Conservation (phyloP, 164 flowering plant genomes). For the Tetracentron sinense region DNA sequence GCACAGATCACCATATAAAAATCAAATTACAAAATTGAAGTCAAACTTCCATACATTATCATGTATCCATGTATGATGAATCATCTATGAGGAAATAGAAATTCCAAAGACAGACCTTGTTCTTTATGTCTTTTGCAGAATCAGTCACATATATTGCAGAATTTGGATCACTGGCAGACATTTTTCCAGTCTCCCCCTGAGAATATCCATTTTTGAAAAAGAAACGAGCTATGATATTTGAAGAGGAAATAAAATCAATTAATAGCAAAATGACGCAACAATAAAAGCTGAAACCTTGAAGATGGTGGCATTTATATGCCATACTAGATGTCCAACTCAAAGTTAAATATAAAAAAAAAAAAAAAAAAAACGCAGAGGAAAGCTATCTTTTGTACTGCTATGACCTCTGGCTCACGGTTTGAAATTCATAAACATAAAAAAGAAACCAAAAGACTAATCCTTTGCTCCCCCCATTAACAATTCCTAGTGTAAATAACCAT, state of each 20-base stretch:
- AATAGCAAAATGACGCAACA: not conserved
- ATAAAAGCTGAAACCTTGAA: too few relatives aligned
- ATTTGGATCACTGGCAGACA: constrained; percentile 98
- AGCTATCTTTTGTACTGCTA: too few relatives aligned
- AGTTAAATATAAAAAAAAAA: too few relatives aligned
- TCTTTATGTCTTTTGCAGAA: constrained; percentile 67
- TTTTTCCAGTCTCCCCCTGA: constrained; percentile 97
- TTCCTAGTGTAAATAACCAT: not conserved
- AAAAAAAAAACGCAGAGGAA: too few relatives aligned
- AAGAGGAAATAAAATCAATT: not conserved
- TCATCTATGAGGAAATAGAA: not conserved
- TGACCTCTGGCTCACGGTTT: too few relatives aligned
- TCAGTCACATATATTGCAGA: constrained; percentile 97
- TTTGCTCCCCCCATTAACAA: not conserved
- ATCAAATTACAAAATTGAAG: not conserved
- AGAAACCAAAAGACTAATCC: too few relatives aligned
- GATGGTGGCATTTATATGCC: too few relatives aligned
- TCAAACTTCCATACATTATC: not conserved
- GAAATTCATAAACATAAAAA: too few relatives aligned
- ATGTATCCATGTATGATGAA: not conserved
- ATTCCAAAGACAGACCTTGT: constrained; percentile 52
- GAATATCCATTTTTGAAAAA: constrained; percentile 7
- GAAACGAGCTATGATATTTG: not conserved
- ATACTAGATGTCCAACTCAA: too few relatives aligned
- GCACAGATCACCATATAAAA: not conserved